Conservation (phyloP, 306 rosid genomes). For the Carpinus viminea region DNA sequence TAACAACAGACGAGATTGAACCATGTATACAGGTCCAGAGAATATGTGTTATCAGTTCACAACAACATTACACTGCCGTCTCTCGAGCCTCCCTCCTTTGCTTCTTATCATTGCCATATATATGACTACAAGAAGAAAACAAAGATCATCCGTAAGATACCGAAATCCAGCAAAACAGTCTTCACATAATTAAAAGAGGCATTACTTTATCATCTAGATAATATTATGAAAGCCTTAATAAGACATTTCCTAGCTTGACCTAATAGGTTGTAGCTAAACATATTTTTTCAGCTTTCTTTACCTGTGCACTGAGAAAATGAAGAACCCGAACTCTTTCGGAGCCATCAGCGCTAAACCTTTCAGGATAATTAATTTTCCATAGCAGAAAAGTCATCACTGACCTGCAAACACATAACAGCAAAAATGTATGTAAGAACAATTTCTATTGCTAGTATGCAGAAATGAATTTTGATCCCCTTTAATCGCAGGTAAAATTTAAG, state of each 20-base stretch:
- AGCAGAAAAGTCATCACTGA: no score
- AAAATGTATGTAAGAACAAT: no score
- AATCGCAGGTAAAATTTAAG: no score
- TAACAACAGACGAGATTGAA: slow-evolving; percentile 21
- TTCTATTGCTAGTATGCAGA: no score
- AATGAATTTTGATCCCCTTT: no score
- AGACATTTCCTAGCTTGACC: not conserved
- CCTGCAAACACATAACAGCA: no score
- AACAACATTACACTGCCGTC: slow-evolving; percentile 61
- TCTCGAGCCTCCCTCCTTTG: slow-evolving; percentile 53
- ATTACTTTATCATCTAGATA: not conserved
- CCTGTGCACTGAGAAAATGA: no score
- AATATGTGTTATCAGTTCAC: slow-evolving; percentile 34
- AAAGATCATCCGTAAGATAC: not conserved
- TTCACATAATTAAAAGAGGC: not conserved
- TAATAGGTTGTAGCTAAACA: not conserved
- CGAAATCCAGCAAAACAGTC: slow-evolving; percentile 1
- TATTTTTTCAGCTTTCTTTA: no score
- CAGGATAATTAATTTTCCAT: no score
- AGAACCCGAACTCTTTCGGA: no score
- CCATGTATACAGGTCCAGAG: slow-evolving; percentile 22
- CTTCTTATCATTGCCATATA: slow-evolving; percentile 53
- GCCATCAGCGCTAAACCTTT: no score
- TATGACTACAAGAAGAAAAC: slow-evolving; percentile 43
- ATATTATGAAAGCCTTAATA: not conserved